Percentiles rank a stretch among this genome's conserved stretches.
Evolutionary conservation across 352 stramenopile genomes (phyloP).

Genomic region (Phytophthora capsici): DNA sequence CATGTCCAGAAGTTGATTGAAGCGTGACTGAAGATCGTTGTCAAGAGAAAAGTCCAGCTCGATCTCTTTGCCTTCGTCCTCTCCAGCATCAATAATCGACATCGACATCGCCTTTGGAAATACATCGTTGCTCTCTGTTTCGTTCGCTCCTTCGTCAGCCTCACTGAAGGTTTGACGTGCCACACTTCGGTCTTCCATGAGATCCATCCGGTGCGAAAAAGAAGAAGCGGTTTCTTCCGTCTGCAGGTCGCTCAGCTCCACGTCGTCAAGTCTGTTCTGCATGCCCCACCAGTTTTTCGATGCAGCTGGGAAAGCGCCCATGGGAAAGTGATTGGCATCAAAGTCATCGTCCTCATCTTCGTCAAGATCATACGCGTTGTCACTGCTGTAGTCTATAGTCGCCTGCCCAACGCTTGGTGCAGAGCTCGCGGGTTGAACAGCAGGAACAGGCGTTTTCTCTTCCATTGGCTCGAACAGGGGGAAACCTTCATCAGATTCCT

Average conservation of each 20-base stretch:
- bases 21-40: constrained; percentile 71
- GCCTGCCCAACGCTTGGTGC: constrained; percentile 5
- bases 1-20: constrained; percentile 77
- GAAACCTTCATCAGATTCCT: constrained; percentile 25
- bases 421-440: background rate
- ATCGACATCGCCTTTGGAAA: constrained; percentile 71
- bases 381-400: constrained; percentile 8
- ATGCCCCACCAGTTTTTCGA: constrained; percentile 84
- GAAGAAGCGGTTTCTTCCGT: constrained; percentile 76
- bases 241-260: constrained; percentile 80
- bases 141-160: constrained; percentile 18
- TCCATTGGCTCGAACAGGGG: constrained; percentile 56
- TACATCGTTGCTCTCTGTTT: constrained; percentile 24
- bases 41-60: constrained; percentile 86
- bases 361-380: constrained; percentile 14
- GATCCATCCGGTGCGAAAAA: constrained; percentile 69
- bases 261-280: constrained; percentile 47
- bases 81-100: constrained; percentile 79
- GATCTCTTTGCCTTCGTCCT: constrained; percentile 77
- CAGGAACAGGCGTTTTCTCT: constrained; percentile 35
- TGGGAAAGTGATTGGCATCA: constrained; percentile 51
- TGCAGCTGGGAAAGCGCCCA: constrained; percentile 60
- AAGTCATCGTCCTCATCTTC: constrained; percentile 52
- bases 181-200: constrained; percentile 49
- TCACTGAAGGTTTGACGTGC: constrained; percentile 31